Base-by-base conservation (phyloP, 495 filamentous ascomycete species). In the Aspergillus bridgeri region DNA sequence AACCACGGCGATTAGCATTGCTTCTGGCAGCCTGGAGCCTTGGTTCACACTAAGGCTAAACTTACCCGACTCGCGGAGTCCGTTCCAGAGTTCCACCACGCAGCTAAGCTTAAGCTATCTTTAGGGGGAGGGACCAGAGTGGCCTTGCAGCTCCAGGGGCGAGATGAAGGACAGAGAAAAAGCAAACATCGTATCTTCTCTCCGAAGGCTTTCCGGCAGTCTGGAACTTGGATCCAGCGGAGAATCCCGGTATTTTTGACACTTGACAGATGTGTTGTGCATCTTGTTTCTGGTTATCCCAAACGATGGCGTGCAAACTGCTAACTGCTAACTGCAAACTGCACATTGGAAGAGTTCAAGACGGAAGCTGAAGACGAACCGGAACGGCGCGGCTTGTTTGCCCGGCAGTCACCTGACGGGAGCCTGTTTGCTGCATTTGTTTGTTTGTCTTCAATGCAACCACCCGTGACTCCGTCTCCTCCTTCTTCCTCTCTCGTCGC, bases 61-160 rank as follows among this genome's bases (percentile, higher is more conserved):
- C 53, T 56, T 51, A 60, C 57, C 51, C 46, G 54, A 58, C 57
- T 38, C 33, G 33, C 33, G 33, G 33, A 38, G 33, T 38, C 33
- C 33, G 33, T 38, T 11, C 33, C 33, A 38, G 33, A 38, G 33
- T 38, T 38, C 33, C 33, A 38, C 60, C 65, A 61, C 60, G 58
- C 60, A 61, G 42, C 62, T 65, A 68, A 68, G 60, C 58, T 65
- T 68, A 68, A 68, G 62, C 62, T 68, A 61, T 65, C 60, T 65
- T 68, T 65, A 59, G 58, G 59, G 55, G 33, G 57, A 56, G n/a
- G n/a, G 57, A 56, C 43, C 48, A 53, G 58, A 55, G 47, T 62
- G 53, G 47, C 11, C 33, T 38, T 38, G 33, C 33, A 38, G 33
- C 33, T 38, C 33, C 33, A 13, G 17, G 33, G 33, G 9, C 33